Percentiles rank a stretch among this genome's conserved stretches.
Conservation (phyloP, 2,329 filamentous ascomycete species). For the Tolypocladium tundrense region DNA sequence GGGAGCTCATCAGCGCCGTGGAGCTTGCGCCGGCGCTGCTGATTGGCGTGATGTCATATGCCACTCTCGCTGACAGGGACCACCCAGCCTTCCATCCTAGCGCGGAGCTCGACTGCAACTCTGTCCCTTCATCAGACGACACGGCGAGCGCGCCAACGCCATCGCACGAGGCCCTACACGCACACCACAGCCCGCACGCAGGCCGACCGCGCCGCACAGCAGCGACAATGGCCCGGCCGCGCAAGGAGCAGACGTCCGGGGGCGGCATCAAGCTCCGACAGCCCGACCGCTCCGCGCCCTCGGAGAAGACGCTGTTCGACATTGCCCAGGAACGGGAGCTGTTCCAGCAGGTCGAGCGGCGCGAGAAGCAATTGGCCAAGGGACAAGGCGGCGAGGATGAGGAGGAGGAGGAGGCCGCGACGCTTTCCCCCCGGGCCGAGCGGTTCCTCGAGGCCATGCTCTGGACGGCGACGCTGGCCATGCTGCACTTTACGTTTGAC, state of each 20-base stretch:
- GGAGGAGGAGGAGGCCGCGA: constrained; percentile 14
- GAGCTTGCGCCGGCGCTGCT: neutral
- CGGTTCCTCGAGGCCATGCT: constrained; percentile 45
- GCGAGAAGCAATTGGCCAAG: constrained; percentile 21
- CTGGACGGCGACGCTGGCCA: constrained; percentile 53
- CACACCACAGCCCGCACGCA: neutral
- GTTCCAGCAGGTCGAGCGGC: constrained; percentile 36
- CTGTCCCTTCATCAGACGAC: neutral
- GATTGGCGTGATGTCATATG: neutral
- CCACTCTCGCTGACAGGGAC: neutral
- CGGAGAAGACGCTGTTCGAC: constrained; percentile 60
- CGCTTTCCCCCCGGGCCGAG: constrained; percentile 35
- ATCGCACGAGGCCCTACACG: neutral
- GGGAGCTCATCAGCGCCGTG: neutral
- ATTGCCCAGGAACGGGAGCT: constrained; percentile 56
- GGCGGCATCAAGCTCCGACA: constrained; percentile 51
- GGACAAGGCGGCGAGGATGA: constrained; percentile 14
- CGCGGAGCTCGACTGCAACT: neutral
- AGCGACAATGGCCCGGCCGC: constrained; percentile 35
- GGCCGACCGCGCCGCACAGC: neutral
- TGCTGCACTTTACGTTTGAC: constrained; percentile 69
- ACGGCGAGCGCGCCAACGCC: neutral
- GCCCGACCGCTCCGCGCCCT: constrained; percentile 55
- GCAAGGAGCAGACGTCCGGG: constrained; percentile 35
- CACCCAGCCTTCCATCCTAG: neutral